Conservation (phyloP, 2,329 filamentous ascomycete genomes). For the Fusarium sp. region DNA sequence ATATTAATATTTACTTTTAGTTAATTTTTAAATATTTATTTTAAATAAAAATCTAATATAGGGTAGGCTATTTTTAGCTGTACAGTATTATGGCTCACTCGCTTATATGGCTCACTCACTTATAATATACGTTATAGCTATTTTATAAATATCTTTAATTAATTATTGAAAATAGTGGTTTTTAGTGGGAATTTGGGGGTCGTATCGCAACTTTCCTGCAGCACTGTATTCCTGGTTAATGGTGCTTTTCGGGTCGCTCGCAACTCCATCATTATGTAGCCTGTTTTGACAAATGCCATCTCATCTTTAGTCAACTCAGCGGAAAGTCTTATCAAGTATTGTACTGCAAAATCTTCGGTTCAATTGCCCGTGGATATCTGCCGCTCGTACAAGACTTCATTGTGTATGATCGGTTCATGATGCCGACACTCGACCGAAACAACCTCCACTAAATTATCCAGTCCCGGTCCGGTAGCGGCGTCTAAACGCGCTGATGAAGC, state of each 20-base stretch:
- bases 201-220: too few relatives aligned
- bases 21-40: too few relatives aligned
- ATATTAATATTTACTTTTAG: too few relatives aligned
- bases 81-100: too few relatives aligned
- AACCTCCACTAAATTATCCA: slow-evolving; percentile 15
- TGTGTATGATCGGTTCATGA: slow-evolving; percentile 32
- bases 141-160: too few relatives aligned
- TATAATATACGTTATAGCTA: too few relatives aligned
- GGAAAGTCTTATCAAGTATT: background rate
- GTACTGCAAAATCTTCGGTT: slow-evolving; percentile 2
- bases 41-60: too few relatives aligned
- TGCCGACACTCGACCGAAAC: slow-evolving; percentile 42
- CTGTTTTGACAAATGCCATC: slow-evolving; percentile 10
- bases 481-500: slow-evolving; percentile 3
- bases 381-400: background rate
- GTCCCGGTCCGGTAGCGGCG: slow-evolving; percentile 32
- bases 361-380: slow-evolving; percentile 5
- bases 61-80: too few relatives aligned
- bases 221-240: background rate
- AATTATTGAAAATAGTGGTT: too few relatives aligned
- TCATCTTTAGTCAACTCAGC: slow-evolving; percentile 2
- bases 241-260: slow-evolving; percentile 2
- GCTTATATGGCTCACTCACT: too few relatives aligned
- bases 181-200: too few relatives aligned
- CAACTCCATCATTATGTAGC: slow-evolving; percentile 9